phyloP scores from a whole-genome alignment of 768 basidiomycete genomes.

The Hortiboletus flavorubellus region DNA sequence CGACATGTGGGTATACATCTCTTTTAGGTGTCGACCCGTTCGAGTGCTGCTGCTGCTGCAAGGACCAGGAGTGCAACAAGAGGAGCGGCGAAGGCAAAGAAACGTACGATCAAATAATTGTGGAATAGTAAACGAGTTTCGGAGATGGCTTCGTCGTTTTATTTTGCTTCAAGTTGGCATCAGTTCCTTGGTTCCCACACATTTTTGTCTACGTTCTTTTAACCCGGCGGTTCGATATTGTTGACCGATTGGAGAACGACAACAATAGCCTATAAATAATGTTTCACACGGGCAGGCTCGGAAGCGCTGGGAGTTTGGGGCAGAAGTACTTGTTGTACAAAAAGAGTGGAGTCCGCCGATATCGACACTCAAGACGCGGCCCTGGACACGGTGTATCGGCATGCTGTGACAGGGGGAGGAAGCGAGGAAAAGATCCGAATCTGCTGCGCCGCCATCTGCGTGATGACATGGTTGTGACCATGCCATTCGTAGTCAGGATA shows the following conservation, averaged over 20 bases:
- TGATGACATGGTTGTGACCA: background rate
- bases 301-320: slow-evolving; percentile 4
- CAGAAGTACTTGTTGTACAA: too few species aligned
- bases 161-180: background rate
- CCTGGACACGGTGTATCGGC: too few species aligned
- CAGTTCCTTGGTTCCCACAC: background rate
- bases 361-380: too few species aligned
- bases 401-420: background rate
- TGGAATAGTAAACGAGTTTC: background rate
- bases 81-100: background rate
- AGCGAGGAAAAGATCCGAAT: slow-evolving; percentile 4
- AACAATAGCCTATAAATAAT: background rate
- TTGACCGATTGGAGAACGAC: background rate
- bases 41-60: background rate
- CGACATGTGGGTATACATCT: background rate
- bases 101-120: background rate
- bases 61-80: slow-evolving; percentile 1
- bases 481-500: background rate
- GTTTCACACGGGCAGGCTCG: background rate
- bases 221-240: slow-evolving; percentile 3
- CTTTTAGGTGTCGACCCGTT: slow-evolving; percentile 1
- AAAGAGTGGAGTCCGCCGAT: too few species aligned
- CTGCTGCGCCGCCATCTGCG: background rate
- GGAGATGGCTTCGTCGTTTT: background rate
- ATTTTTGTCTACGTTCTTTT: background rate